Percentiles rank a stretch among this genome's conserved stretches.
Evolutionary conservation across 768 basidiomycete species (phyloP).

Genomic region (Suillus fuscotomentosus): DNA sequence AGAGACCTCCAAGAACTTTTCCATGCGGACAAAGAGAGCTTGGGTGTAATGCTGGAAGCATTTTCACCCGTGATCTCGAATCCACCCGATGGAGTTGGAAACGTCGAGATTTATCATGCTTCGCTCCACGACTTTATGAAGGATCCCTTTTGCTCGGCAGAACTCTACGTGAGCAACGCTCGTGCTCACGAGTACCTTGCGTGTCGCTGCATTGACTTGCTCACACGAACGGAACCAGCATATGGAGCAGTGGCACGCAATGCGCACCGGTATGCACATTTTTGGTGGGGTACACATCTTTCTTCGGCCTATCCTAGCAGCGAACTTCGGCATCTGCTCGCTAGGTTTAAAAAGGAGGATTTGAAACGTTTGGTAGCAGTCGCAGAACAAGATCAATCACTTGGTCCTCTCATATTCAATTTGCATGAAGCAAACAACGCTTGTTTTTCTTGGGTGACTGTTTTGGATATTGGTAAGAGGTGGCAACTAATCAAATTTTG

Average conservation of each 20-base stretch:
- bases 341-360: neutral
- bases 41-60: neutral
- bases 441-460: neutral
- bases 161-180: neutral
- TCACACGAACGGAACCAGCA: neutral
- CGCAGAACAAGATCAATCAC: neutral
- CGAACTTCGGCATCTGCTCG: neutral
- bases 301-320: neutral
- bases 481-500: neutral
- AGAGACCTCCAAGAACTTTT: neutral
- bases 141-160: neutral
- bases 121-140: conserved; percentile 1
- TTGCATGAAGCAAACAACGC: neutral
- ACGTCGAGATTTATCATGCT: conserved; percentile 1
- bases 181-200: neutral
- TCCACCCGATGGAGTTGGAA: neutral
- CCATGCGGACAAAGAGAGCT: neutral
- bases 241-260: neutral
- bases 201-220: neutral
- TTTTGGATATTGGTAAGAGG: neutral
- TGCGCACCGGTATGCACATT: neutral
- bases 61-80: neutral
- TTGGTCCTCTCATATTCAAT: neutral
- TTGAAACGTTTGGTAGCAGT: neutral
- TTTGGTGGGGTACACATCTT: neutral